Evolutionary conservation across 1,139 yeast genomes (phyloP).

Genomic region (Protomyces lactucae-debilis): DNA sequence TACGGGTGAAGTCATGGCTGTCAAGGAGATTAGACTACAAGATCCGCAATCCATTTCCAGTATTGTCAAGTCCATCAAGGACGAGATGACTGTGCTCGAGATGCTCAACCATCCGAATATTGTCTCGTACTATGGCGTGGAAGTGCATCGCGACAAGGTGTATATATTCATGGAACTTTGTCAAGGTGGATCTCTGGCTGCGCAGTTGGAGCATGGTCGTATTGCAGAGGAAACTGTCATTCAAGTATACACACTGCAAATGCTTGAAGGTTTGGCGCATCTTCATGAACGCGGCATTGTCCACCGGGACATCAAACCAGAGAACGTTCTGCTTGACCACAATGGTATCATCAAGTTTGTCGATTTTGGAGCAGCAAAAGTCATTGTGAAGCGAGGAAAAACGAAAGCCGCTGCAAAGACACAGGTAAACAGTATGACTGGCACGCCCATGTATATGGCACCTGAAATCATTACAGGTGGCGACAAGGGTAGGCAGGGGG

Average conservation of each 20-base stretch:
- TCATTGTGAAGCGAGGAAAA: conserved; percentile 55
- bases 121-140: conserved; percentile 94
- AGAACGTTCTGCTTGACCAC: conserved; percentile 72
- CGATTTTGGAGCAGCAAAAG: conserved; percentile 83
- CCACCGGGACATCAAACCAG: conserved; percentile 95
- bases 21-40: conserved; percentile 86
- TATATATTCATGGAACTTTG: conserved; percentile 97
- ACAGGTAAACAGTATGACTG: conserved; percentile 59
- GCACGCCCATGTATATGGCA: conserved; percentile 99
- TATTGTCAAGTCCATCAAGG: conserved; percentile 82
- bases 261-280: conserved; percentile 93
- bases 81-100: conserved; percentile 94
- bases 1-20: conserved; percentile 95
- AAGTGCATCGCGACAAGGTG: conserved; percentile 92
- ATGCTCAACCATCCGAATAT: conserved; percentile 93
- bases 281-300: conserved; percentile 94
- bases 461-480: conserved; percentile 92
- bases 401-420: conserved; percentile 37
- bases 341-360: conserved; percentile 67
- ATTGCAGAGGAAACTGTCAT: conserved; percentile 93
- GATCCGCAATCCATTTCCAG: conserved; percentile 81
- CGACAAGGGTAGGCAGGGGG: conserved; percentile 60
- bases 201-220: conserved; percentile 78
- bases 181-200: conserved; percentile 90
- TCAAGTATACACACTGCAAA: conserved; percentile 83